phyloP scores from a whole-genome alignment of 23 red algal genomes.

The Chondrus crispus region DNA sequence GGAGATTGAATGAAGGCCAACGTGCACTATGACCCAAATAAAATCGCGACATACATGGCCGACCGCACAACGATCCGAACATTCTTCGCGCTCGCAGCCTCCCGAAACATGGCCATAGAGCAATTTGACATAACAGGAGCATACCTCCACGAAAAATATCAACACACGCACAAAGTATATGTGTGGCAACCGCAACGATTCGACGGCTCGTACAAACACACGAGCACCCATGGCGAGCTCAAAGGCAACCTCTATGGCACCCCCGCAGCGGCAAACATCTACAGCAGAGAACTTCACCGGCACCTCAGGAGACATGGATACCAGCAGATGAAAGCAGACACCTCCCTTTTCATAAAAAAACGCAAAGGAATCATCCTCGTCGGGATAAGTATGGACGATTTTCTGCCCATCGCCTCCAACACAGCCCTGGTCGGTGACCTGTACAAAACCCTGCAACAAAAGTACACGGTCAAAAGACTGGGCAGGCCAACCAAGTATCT shows the following conservation, averaged over 20 bases:
- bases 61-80: conserved; percentile 4
- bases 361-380: neutral
- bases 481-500: neutral
- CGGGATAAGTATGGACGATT: conserved; percentile 5
- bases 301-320: neutral
- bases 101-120: neutral
- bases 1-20: neutral
- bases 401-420: neutral
- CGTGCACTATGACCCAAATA: neutral
- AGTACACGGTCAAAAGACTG: neutral
- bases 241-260: conserved; percentile 13
- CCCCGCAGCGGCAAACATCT: neutral
- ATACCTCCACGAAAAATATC: neutral
- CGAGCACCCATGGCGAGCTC: neutral
- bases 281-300: neutral
- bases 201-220: neutral
- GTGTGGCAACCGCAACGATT: neutral
- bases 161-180: neutral
- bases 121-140: conserved; percentile 25
- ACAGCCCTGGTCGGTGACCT: neutral
- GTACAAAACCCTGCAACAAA: neutral
- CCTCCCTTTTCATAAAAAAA: neutral
- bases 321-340: neutral
- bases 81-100: neutral
- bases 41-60: neutral